Evolutionary conservation across 164 flowering plant species (phyloP), one percentile per base, ranked within the genome.

Genomic region (Amborella trichopoda): DNA sequence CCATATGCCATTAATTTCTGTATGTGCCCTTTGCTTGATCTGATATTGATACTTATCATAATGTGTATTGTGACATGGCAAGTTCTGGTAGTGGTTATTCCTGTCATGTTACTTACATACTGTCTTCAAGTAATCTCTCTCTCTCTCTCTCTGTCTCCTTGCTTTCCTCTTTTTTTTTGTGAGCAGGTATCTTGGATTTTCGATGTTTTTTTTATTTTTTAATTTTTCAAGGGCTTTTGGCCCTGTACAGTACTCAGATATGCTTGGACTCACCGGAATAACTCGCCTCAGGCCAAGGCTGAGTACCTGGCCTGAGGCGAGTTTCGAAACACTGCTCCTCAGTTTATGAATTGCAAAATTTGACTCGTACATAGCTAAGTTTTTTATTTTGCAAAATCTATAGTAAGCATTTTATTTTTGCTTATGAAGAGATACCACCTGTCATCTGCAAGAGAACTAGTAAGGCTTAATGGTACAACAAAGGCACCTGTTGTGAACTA

Each of bases 41-140:
- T 78, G 16, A 0, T 81, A 5, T 34, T 57, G 43, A 66, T 52
- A 27, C 61, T 80, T 24, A 54, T 48, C 22, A 54, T 89, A 16
- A 72, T 85, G 85, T 78, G 87, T 23, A 68, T 74, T 3, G 83
- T 89, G 20, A 89, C 95, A 48, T 89, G 97, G 97, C 81, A 68
- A 65, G 85, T 89, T 50, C 77, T 89, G 33, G 43, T 85, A 44
- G 87, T 85, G 23, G 90, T 73, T 19, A 49, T 70, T 55, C 49
- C 72, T 6, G 66, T 73, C 25, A 28, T 72, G 23, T 41, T 72
- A 3, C 73, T 69, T 8, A 25, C 80, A 25, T 55, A 58, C 24
- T 76, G 74, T 64, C 57, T 77, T 49, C 95, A 89, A 93, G 97
- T 89, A 33, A 3, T n/a, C 8, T n/a, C 41, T n/a, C 19, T 18